These are phyloP conservation scores for Cryphonectria nitschkei DNA, from an alignment of 2,329 filamentous ascomycete species.

Conservation along the genomic window DNA sequence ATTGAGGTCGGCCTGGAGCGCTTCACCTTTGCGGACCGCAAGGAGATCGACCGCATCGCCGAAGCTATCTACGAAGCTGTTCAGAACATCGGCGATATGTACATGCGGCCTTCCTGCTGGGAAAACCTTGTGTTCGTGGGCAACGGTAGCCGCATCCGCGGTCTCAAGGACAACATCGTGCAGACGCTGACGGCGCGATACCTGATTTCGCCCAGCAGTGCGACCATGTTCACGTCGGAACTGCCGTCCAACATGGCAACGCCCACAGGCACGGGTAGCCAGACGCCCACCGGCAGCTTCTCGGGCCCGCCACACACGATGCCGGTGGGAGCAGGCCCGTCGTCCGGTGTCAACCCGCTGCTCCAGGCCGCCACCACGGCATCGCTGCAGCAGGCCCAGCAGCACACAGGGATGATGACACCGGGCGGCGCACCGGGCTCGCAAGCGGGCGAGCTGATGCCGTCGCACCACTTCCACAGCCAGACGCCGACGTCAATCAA, in stretches of 20 bases:
- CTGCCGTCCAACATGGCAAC: conserved; percentile 93
- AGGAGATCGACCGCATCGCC: conserved; percentile 81
- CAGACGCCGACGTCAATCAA: conserved; percentile 86
- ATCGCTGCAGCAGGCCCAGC: conserved; percentile 48
- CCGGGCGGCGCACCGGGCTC: conserved; percentile 39
- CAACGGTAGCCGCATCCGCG: conserved; percentile 73
- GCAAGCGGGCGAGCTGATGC: conserved; percentile 45
- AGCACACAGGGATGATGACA: conserved; percentile 48
- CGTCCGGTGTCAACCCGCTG: conserved; percentile 76
- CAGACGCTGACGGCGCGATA: conserved; percentile 80
- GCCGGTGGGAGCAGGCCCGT: conserved; percentile 30
- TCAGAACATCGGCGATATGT: conserved; percentile 79
- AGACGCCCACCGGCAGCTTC: conserved; percentile 76
- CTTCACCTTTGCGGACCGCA: conserved; percentile 69
- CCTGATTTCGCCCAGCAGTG: conserved; percentile 87
- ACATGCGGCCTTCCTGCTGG: conserved; percentile 86
- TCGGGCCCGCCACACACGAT: conserved; percentile 60
- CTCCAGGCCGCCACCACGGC: conserved; percentile 88
- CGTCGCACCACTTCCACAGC: conserved; percentile 59
- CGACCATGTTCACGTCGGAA: conserved; percentile 96
- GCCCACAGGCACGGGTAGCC: conserved; percentile 84
- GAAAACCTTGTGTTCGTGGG: conserved; percentile 90
- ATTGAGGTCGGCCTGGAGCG: conserved; percentile 79
- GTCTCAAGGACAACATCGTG: conserved; percentile 88
- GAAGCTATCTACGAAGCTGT: conserved; percentile 83